Conservation (phyloP, 345 rosid species). For the Ceriops zippeliana region DNA sequence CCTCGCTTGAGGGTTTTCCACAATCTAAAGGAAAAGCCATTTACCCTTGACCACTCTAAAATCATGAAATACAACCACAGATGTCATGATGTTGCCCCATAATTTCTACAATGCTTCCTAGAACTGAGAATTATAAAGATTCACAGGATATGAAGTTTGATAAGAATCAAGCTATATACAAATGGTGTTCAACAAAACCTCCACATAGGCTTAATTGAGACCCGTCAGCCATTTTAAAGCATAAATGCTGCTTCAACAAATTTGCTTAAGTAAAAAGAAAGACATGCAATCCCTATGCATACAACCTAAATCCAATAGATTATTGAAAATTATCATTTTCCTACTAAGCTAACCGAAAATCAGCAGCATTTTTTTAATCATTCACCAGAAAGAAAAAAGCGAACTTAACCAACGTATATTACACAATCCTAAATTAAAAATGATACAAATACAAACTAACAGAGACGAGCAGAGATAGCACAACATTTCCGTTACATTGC, state of each 20-base stretch:
- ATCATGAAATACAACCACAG: neutral
- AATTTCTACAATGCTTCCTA: neutral
- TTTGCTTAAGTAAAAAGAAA: conserved; percentile 1
- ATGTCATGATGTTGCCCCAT: neutral
- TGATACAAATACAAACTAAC: too few species aligned
- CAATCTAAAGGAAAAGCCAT: too few species aligned
- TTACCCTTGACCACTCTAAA: too few species aligned
- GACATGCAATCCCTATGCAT: neutral
- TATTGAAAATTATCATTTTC: too few species aligned
- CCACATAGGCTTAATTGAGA: neutral
- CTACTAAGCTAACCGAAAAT: too few species aligned
- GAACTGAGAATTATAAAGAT: neutral
- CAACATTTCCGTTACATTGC: neutral
- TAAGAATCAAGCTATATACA: neutral
- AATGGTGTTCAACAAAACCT: neutral
- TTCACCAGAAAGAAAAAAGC: too few species aligned
- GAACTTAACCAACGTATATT: too few species aligned
- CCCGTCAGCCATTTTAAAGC: neutral
- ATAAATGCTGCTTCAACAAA: neutral
- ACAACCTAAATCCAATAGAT: too few species aligned
- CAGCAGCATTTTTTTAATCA: too few species aligned
- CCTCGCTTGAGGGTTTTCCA: too few species aligned
- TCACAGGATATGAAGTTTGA: neutral
- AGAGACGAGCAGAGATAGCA: neutral
- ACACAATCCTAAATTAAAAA: too few species aligned